Evolutionary conservation across 1,284 basidiomycete genomes (phyloP).

Genomic region (Cryptococcus sp.): DNA sequence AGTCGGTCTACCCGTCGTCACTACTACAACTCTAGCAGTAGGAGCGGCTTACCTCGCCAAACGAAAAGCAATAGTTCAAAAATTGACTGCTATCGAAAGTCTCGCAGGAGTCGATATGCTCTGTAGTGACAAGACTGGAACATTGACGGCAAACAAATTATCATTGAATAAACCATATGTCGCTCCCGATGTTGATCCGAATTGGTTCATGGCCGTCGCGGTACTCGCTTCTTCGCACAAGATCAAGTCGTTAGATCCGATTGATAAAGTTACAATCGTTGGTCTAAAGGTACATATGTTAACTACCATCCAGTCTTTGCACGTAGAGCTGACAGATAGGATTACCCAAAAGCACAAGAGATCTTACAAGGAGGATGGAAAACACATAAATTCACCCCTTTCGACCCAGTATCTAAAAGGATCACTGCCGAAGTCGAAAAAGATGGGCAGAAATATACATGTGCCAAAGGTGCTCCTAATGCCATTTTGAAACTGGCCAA

Average conservation of each 20-base stretch:
- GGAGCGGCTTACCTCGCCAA: constrained; percentile 57
- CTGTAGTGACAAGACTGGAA: constrained; percentile 57
- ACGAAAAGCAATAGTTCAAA: constrained; percentile 59
- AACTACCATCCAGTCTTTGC: neutral
- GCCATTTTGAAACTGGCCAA: constrained; percentile 54
- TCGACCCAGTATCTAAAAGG: constrained; percentile 58
- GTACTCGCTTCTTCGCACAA: constrained; percentile 58
- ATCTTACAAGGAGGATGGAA: constrained; percentile 53
- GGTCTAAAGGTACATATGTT: constrained; percentile 48
- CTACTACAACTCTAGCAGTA: constrained; percentile 56
- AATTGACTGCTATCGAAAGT: constrained; percentile 58
- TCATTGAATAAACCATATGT: constrained; percentile 55
- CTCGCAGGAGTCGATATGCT: constrained; percentile 58
- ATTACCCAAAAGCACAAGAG: constrained; percentile 55
- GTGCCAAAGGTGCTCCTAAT: constrained; percentile 58
- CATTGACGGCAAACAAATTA: constrained; percentile 58
- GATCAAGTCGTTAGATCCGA: constrained; percentile 56
- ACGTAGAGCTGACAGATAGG: constrained; percentile 18
- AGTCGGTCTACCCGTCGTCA: constrained; percentile 55
- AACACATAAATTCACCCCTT: constrained; percentile 56
- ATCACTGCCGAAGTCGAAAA: constrained; percentile 57
- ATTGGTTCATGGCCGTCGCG: constrained; percentile 54
- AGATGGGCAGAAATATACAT: constrained; percentile 53
- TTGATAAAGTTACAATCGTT: constrained; percentile 57
- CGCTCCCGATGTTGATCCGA: constrained; percentile 50